Percentiles rank a stretch among this genome's conserved stretches.
Evolutionary conservation across 2,329 filamentous ascomycete genomes (phyloP).

Genomic region (Phialophora expanda): DNA sequence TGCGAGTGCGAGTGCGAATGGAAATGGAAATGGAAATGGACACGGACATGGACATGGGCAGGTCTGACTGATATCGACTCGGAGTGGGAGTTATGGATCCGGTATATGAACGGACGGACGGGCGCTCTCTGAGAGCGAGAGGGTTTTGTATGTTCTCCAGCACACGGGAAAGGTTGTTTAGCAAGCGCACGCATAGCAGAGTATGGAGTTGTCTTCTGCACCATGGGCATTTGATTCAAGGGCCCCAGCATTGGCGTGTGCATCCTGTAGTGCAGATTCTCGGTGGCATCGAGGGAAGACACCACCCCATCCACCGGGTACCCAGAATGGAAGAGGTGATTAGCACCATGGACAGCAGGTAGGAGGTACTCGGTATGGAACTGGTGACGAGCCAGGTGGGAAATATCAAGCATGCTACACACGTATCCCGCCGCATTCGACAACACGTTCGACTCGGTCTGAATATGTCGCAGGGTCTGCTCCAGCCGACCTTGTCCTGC

Average conservation of each 20-base stretch:
- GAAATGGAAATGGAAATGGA: neutral
- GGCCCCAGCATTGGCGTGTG: neutral
- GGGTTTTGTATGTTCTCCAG: neutral
- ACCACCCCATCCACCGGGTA: neutral
- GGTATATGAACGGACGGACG: too few species aligned
- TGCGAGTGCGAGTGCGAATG: neutral
- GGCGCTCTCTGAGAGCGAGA: neutral
- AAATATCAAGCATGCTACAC: neutral
- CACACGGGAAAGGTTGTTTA: neutral
- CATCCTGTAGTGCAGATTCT: neutral
- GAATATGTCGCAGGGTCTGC: too few species aligned
- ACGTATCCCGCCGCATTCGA: too few species aligned
- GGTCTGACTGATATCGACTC: neutral
- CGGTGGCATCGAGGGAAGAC: too few species aligned
- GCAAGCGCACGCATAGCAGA: neutral
- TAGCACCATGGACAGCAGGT: too few species aligned
- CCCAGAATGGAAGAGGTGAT: neutral
- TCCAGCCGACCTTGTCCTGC: neutral
- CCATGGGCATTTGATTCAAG: neutral
- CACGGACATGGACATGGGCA: neutral
- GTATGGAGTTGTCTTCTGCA: neutral
- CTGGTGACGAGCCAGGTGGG: neutral
- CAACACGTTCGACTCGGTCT: neutral
- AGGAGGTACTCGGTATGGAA: too few species aligned
- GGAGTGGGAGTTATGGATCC: too few species aligned